phyloP scores from a whole-genome alignment of 495 filamentous ascomycete species.

The Podospora appendiculata region DNA sequence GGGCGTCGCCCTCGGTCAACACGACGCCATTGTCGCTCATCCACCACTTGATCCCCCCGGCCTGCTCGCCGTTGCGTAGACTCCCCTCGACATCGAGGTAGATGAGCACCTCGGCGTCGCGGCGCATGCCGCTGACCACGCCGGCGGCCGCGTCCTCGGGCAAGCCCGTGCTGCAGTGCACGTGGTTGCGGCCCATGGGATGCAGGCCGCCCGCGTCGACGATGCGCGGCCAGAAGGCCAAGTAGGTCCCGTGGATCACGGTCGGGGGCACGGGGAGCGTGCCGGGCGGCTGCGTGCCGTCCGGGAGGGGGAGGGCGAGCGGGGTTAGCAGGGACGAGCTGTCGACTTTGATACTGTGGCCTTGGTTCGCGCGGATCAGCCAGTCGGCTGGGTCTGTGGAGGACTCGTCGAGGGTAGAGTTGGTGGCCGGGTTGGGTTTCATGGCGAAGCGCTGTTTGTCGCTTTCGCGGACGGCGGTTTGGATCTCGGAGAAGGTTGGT shows the following conservation, averaged over 20 bases:
- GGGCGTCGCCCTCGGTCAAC: conserved; percentile 41
- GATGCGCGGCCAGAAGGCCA: conserved; percentile 66
- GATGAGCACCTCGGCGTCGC: conserved; percentile 68
- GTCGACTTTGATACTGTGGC: conserved; percentile 68
- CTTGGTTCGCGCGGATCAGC: conserved; percentile 91
- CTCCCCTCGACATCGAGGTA: conserved; percentile 68
- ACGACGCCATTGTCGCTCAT: conserved; percentile 77
- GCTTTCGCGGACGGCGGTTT: conserved; percentile 58
- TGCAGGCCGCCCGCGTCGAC: conserved; percentile 64
- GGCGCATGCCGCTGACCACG: conserved; percentile 82
- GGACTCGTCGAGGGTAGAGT: conserved; percentile 24
- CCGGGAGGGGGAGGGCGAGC: conserved; percentile 42
- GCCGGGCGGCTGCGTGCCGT: conserved; percentile 12
- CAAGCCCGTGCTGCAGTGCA: conserved; percentile 74
- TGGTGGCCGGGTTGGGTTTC: conserved; percentile 31
- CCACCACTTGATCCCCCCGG: conserved; percentile 71
- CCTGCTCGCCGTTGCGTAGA: conserved; percentile 31
- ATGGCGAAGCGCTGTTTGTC: conserved; percentile 87
- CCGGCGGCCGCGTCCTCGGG: conserved; percentile 29
- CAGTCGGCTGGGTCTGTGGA: conserved; percentile 53
- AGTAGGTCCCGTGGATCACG: conserved; percentile 84
- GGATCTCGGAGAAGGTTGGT: conserved; percentile 67
- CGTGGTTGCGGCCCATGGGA: conserved; percentile 73
- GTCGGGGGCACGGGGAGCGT: conserved; percentile 41
- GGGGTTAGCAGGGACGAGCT: conserved; percentile 60